These are phyloP conservation scores for Plasmodium gonderi DNA, from an alignment of 169 alveolate species.

Conservation along the genomic window DNA sequence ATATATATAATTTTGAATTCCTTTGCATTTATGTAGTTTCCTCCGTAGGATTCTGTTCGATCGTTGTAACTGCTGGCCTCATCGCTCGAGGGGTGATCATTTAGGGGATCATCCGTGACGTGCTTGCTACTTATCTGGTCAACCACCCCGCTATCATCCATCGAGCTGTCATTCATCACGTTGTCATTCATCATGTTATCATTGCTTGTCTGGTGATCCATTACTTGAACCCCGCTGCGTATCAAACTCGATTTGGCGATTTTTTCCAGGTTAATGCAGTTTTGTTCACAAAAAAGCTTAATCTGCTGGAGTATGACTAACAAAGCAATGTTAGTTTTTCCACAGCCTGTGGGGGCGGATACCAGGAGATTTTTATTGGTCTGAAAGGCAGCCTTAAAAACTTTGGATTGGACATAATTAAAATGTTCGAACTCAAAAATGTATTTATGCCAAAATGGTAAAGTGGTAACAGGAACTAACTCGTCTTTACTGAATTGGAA, in stretches of 20 bases:
- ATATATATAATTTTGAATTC: constrained; percentile 97
- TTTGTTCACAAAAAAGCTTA: constrained; percentile 38
- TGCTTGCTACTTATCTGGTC: not conserved
- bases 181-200: not conserved
- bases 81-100: not conserved
- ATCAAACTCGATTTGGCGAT: constrained; percentile 4
- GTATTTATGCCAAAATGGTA: constrained; percentile 60
- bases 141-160: no score
- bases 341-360: constrained; percentile 99
- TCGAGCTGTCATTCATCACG: not conserved
- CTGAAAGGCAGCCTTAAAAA: constrained; percentile 92
- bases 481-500: constrained; percentile 49
- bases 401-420: constrained; percentile 93
- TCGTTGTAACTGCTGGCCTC: not conserved
- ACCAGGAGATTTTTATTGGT: constrained; percentile 94
- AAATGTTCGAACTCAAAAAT: constrained; percentile 76
- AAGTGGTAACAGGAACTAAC: constrained; percentile 32
- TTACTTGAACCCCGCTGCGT: not conserved
- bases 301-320: constrained; percentile 90
- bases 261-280: constrained; percentile 22
- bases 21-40: constrained; percentile 77
- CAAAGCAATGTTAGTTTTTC: constrained; percentile 97
- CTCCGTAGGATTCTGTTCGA: not conserved
- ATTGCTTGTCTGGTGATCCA: no score
- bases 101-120: not conserved